Evolutionary conservation across 768 basidiomycete species (phyloP).

Genomic region (Hemileccinum impolitum): DNA sequence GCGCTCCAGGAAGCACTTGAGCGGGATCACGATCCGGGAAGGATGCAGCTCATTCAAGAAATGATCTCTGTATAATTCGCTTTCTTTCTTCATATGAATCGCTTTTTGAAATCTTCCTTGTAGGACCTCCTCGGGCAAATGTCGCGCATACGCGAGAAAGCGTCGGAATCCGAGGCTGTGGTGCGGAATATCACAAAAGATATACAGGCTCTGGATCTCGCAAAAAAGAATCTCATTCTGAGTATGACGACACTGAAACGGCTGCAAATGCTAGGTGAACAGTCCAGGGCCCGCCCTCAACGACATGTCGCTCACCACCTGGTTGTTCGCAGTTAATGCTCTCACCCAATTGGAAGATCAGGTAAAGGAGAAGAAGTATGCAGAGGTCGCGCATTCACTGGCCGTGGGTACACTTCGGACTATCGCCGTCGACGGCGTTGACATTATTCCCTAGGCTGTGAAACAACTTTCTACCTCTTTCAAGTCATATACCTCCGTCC

Average conservation of each 20-base stretch:
- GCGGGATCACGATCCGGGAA: conserved; percentile 78
- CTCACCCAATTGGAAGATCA: conserved; percentile 77
- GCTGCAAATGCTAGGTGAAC: conserved; percentile 89
- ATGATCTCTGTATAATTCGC: conserved; percentile 78
- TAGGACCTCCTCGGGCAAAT: conserved; percentile 95
- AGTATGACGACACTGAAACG: conserved; percentile 90
- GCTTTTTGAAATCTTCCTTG: conserved; percentile 5
- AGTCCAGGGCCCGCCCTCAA: background rate
- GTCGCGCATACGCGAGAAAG: conserved; percentile 94
- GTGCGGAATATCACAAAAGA: conserved; percentile 95
- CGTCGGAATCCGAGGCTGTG: conserved; percentile 94
- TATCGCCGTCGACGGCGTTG: conserved; percentile 15
- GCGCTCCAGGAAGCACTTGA: conserved; percentile 62
- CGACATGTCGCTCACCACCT: background rate
- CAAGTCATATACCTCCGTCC: conserved; percentile 73
- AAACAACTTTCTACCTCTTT: conserved; percentile 82
- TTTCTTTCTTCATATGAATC: background rate
- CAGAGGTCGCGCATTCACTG: conserved; percentile 80
- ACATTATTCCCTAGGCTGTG: conserved; percentile 56
- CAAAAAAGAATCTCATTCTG: conserved; percentile 87
- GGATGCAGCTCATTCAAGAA: conserved; percentile 90
- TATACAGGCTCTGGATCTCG: conserved; percentile 90
- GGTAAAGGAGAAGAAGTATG: conserved; percentile 74
- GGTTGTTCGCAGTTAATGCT: conserved; percentile 60
- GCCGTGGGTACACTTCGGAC: conserved; percentile 45